Percentiles rank a stretch among this genome's conserved stretches.
These are phyloP conservation scores for Jasminum sambac DNA, from an alignment of 257 asterid species.

Conservation along the genomic window DNA sequence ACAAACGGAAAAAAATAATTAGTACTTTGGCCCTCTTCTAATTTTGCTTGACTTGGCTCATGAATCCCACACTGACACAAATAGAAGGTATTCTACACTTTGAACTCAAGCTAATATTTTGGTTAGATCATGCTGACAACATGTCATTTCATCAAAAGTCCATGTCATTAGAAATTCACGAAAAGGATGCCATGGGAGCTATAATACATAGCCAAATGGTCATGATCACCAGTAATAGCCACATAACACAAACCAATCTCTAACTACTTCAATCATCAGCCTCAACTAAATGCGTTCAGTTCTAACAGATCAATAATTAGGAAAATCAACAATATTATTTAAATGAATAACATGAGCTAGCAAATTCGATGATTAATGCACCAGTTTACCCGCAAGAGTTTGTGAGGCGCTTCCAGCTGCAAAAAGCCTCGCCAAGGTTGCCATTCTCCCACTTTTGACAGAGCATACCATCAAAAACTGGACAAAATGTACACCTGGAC, in stretches of 20 bases:
- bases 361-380: constrained; percentile 22
- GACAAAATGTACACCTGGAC: constrained; percentile 30
- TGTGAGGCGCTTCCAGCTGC: constrained; percentile 50
- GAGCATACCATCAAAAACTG: constrained; percentile 68
- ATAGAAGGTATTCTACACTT: neutral
- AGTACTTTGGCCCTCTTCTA: constrained; percentile 10
- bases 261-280: constrained; percentile 1
- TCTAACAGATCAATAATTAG: constrained; percentile 1
- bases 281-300: constrained; percentile 9
- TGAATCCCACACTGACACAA: constrained; percentile 1
- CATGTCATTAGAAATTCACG: neutral
- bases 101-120: constrained; percentile 11
- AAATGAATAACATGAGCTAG: constrained; percentile 3
- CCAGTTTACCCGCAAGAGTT: constrained; percentile 52
- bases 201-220: neutral
- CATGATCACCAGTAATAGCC: constrained; percentile 6
- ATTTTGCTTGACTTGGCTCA: constrained; percentile 8
- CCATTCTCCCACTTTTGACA: constrained; percentile 71
- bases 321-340: neutral
- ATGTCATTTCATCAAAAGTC: constrained; percentile 10
- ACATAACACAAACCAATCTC: neutral
- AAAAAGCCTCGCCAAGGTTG: constrained; percentile 70
- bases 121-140: constrained; percentile 19
- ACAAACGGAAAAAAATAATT: constrained; percentile 6
- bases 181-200: neutral